phyloP scores from a whole-genome alignment of 1,139 yeast species.

The Hansenula anomala region DNA sequence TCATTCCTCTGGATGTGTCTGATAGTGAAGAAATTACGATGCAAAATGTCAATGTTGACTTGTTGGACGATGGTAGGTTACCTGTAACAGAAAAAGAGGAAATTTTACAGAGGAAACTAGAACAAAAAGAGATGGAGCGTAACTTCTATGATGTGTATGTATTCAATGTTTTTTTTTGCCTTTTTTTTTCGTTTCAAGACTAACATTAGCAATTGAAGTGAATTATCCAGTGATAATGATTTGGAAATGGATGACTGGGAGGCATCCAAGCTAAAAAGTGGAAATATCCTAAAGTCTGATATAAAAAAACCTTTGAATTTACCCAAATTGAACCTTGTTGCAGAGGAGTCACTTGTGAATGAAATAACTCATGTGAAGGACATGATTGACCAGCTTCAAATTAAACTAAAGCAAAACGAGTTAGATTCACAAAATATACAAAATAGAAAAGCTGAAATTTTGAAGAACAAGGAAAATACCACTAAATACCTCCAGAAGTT shows the following conservation, averaged over 20 bases:
- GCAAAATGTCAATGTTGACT: constrained; percentile 9
- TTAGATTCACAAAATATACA: too few relatives aligned
- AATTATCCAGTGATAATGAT: constrained; percentile 22
- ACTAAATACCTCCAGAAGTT: too few relatives aligned
- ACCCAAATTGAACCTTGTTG: constrained; percentile 8
- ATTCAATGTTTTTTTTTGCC: constrained; percentile 4
- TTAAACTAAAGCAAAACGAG: constrained; percentile 2
- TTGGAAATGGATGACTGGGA: constrained; percentile 24
- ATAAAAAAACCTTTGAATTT: not conserved
- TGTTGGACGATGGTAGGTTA: constrained; percentile 30
- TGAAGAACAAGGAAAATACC: too few relatives aligned
- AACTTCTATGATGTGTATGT: constrained; percentile 32
- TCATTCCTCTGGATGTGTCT: constrained; percentile 20
- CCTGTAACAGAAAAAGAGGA: constrained; percentile 27
- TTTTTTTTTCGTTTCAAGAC: constrained; percentile 26
- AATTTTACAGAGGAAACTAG: constrained; percentile 19
- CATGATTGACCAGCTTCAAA: not conserved
- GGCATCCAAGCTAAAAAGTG: constrained; percentile 6
- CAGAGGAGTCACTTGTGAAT: not conserved
- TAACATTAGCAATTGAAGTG: constrained; percentile 16
- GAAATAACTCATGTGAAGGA: not conserved
- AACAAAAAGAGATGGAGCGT: constrained; percentile 34
- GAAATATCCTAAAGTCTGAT: constrained; percentile 8
- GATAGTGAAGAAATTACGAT: too few relatives aligned
- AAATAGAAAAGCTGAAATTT: too few relatives aligned